These are phyloP conservation scores for Kurtzmaniella cleridarum DNA, from an alignment of 805 yeast genomes.

Conservation along the genomic window DNA sequence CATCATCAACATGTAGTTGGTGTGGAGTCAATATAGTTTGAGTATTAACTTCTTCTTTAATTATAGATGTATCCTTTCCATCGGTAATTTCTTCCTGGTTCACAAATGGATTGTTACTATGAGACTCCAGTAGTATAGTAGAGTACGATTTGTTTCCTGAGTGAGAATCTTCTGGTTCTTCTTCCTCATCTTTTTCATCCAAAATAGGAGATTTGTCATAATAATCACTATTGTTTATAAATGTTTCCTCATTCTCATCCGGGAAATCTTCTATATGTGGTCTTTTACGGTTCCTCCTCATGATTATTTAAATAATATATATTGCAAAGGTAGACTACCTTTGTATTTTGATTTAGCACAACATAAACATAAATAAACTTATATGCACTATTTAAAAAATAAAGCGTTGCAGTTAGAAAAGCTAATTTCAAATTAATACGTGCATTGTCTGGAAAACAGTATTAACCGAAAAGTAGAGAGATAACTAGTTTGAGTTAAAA, in stretches of 20 bases:
- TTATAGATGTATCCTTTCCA: conserved; percentile 1
- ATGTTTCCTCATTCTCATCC: conserved; percentile 16
- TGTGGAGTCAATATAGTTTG: too few species aligned
- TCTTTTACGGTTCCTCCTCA: conserved; percentile 2
- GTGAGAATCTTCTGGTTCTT: not conserved
- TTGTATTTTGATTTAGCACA: not conserved
- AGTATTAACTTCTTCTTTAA: not conserved
- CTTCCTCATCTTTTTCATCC: too few species aligned
- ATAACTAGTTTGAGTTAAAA: too few species aligned
- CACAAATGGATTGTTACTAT: too few species aligned
- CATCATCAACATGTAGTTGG: not conserved
- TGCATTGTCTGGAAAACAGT: too few species aligned
- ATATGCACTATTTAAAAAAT: too few species aligned
- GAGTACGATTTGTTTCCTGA: not conserved
- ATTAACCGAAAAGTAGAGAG: too few species aligned
- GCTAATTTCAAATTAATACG: too few species aligned
- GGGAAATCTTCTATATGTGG: conserved; percentile 4
- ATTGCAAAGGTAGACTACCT: not conserved
- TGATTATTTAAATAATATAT: too few species aligned
- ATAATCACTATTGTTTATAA: conserved; percentile 37
- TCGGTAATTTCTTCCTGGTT: not conserved
- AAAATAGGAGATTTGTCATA: too few species aligned
- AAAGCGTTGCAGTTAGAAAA: too few species aligned
- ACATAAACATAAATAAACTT: too few species aligned
- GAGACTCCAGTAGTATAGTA: not conserved